Base-by-base conservation (phyloP, 768 basidiomycete genomes). In the Trametes cubensis region DNA sequence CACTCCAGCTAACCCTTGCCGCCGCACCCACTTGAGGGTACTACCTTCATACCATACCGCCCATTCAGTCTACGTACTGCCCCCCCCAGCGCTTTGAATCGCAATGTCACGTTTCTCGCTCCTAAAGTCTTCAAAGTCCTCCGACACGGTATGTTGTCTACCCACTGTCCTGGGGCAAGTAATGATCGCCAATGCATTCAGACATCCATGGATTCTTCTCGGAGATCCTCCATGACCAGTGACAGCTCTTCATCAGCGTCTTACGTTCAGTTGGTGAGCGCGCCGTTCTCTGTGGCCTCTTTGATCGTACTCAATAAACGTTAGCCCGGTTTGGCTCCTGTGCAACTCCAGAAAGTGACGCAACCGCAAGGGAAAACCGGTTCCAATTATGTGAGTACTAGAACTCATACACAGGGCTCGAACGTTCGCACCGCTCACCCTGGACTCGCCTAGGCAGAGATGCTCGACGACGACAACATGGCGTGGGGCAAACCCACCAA, bases 401-500 rank as follows among this genome's bases (percentile, higher is more conserved):
- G 4, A 34, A 34, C 10, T 34, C 34, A 6, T 30, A 8, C 28
- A 30, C 28, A 30, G 28, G 28, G 6, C 6, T 34, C 10, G 10
- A 34, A 6, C 10, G 28, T 17, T 49, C 55, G 25, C 3, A 8
- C 17, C 30, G 55, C 34, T 61, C 15, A 55, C 41, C 45, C 25
- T 34, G 20, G 15, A n/a, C 41, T 15, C 15, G 15, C 25, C 11
- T 55, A 71, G 70, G 73, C 72, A 18, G 68, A 73, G 54, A 72
- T 70, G 67, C 62, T 75, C 18, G 74, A 75, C 15, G 72, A 72
- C 38, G 73, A 74, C 17, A 73, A 74, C 51, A 50, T 66, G 59
- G 66, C 73, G 4, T 74, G 73, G 73, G 72, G 71, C 25, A 68
- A 66, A 18, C 66, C 70, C 50, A 59, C 56, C 51, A 62, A 60